Percentiles rank a stretch among this genome's conserved stretches.
These are phyloP conservation scores for Globisporangium barbulae DNA, from an alignment of 352 stramenopile genomes.

Conservation along the genomic window DNA sequence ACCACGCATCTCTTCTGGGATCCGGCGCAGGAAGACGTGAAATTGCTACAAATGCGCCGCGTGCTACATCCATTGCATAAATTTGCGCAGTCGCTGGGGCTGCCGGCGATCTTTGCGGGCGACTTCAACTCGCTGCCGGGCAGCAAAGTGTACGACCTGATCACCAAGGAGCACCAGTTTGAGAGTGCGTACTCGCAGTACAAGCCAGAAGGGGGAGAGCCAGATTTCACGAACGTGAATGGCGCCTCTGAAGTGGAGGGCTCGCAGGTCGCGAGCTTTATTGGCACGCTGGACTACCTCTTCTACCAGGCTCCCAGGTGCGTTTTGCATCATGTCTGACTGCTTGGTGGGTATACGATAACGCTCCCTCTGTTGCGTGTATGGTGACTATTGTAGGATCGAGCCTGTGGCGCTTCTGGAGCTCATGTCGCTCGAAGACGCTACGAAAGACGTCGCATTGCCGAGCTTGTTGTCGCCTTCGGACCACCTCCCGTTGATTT, in stretches of 20 bases:
- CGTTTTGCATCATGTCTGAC: not conserved
- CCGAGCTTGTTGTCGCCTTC: slow-evolving; percentile 68
- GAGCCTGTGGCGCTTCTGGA: slow-evolving; percentile 54
- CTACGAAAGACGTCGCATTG: slow-evolving; percentile 55
- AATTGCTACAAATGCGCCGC: slow-evolving; percentile 65
- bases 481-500: slow-evolving; percentile 72
- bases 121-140: slow-evolving; percentile 84
- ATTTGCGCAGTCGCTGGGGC: slow-evolving; percentile 26
- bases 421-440: slow-evolving; percentile 61
- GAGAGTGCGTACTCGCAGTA: slow-evolving; percentile 64
- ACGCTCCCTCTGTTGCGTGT: not conserved
- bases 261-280: slow-evolving; percentile 49
- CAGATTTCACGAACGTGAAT: slow-evolving; percentile 78
- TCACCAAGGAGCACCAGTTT: slow-evolving; percentile 40
- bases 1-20: slow-evolving; percentile 89
- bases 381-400: slow-evolving; percentile 22
- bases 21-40: slow-evolving; percentile 78
- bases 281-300: slow-evolving; percentile 82
- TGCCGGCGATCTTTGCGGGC: slow-evolving; percentile 56
- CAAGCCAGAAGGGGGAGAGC: slow-evolving; percentile 22
- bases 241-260: slow-evolving; percentile 29
- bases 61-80: slow-evolving; percentile 42
- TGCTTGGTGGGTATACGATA: not conserved
- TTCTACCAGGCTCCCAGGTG: slow-evolving; percentile 65
- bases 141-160: slow-evolving; percentile 66